These are phyloP conservation scores for Coniophora puteana DNA, from an alignment of 1,284 basidiomycete species.

Conservation along the genomic window DNA sequence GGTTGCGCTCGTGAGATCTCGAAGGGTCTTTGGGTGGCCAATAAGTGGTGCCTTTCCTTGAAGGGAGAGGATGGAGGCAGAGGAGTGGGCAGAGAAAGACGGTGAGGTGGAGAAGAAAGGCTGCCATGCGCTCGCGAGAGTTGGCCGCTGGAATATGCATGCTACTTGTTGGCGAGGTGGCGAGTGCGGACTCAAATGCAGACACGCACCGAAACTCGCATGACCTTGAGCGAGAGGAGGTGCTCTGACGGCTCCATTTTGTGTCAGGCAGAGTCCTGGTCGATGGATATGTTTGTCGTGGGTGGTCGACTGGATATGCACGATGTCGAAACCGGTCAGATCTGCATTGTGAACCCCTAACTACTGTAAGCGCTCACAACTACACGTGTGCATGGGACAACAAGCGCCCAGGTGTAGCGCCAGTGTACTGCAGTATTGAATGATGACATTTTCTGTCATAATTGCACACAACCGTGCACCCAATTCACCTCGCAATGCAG, in stretches of 20 bases:
- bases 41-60: conserved; percentile 66
- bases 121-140: conserved; percentile 70
- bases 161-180: no score
- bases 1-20: conserved; percentile 69
- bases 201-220: conserved; percentile 72
- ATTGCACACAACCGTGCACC: no score
- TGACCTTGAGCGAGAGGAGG: conserved; percentile 72
- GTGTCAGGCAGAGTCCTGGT: background rate
- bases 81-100: conserved; percentile 73
- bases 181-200: no score
- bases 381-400: background rate
- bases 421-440: no score
- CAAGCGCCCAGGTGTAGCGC: conserved; percentile 6
- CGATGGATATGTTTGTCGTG: no score
- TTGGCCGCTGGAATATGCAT: conserved; percentile 54
- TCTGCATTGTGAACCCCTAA: no score
- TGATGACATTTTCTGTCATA: no score
- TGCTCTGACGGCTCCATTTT: conserved; percentile 51
- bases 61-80: conserved; percentile 70
- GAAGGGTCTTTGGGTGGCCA: conserved; percentile 74
- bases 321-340: no score
- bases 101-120: conserved; percentile 82
- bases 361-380: background rate
- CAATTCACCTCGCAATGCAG: no score
- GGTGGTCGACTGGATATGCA: no score